phyloP scores from a whole-genome alignment of 2,329 filamentous ascomycete genomes.

The Sodiomyces alkalinus region DNA sequence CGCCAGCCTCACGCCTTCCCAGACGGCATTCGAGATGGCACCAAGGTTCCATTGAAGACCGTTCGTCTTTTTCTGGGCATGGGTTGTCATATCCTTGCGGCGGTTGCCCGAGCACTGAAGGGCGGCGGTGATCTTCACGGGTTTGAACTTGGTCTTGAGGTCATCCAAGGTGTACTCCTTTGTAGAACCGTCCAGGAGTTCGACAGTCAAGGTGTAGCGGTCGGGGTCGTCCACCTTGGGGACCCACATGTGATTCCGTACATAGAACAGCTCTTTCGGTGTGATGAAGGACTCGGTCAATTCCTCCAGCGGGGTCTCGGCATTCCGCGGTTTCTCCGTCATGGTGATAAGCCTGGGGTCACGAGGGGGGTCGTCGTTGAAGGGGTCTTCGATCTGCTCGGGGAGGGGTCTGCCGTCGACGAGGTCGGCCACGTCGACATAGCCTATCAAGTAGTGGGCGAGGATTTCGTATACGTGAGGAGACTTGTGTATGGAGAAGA shows the following conservation, averaged over 20 bases:
- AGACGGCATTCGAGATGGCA: conserved; percentile 44
- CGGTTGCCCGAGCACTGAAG: conserved; percentile 48
- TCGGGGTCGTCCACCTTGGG: conserved; percentile 26
- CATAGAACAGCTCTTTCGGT: conserved; percentile 20
- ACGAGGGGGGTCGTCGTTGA: conserved; percentile 35
- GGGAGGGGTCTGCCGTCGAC: conserved; percentile 37
- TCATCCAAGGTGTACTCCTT: conserved; percentile 38
- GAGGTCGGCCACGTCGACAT: conserved; percentile 42
- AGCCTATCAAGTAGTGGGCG: conserved; percentile 48
- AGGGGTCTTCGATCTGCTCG: conserved; percentile 44
- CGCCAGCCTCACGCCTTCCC: conserved; percentile 39
- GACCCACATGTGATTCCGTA: conserved; percentile 50
- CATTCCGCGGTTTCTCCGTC: conserved; percentile 43
- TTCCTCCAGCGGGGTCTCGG: conserved; percentile 37
- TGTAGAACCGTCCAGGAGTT: conserved; percentile 37
- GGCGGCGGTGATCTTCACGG: conserved; percentile 35
- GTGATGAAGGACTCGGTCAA: conserved; percentile 37
- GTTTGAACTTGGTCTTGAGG: conserved; percentile 33
- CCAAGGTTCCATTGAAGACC: conserved; percentile 45
- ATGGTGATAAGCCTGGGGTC: conserved; percentile 34
- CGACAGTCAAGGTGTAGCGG: conserved; percentile 33
- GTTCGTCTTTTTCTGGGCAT: conserved; percentile 30
- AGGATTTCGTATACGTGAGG: conserved; percentile 50
- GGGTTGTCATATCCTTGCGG: conserved; percentile 40
- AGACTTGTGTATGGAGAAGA: conserved; percentile 54